These are phyloP conservation scores for Neurospora sp. DNA, from an alignment of 2,329 filamentous ascomycete genomes.

Conservation along the genomic window DNA sequence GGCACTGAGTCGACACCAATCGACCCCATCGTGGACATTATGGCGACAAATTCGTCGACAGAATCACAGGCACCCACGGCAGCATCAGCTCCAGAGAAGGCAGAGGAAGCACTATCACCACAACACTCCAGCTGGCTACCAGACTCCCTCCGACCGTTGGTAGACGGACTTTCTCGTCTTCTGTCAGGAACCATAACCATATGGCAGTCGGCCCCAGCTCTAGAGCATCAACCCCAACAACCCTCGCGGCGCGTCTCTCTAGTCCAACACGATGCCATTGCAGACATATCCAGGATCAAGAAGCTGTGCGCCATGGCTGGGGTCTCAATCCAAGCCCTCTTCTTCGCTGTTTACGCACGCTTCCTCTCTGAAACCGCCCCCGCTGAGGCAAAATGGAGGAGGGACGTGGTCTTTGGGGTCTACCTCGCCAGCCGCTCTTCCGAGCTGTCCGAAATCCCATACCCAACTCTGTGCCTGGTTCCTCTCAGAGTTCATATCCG, in stretches of 20 bases:
- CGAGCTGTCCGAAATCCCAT: conserved; percentile 36
- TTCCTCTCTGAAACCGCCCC: conserved; percentile 15
- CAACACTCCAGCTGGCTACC: neutral
- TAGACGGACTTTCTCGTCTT: neutral
- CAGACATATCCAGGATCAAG: conserved; percentile 30
- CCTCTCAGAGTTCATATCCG: too few relatives aligned
- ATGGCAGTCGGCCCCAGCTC: neutral
- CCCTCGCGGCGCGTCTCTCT: conserved; percentile 19
- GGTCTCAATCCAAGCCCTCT: conserved; percentile 61
- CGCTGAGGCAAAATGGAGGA: neutral
- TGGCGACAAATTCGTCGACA: neutral
- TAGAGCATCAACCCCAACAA: neutral
- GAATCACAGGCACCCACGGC: neutral
- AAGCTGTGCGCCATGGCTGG: conserved; percentile 34
- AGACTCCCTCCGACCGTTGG: neutral
- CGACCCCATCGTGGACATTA: neutral
- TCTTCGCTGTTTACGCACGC: conserved; percentile 63
- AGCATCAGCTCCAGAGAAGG: neutral
- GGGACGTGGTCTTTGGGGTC: conserved; percentile 58
- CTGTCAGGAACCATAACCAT: neutral
- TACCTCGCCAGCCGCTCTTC: conserved; percentile 72
- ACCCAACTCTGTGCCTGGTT: too few relatives aligned
- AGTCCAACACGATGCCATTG: conserved; percentile 38
- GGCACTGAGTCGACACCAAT: conserved; percentile 14
- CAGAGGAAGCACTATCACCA: neutral